Conservation (phyloP, 2,329 filamentous ascomycete genomes). For the Aspergillus caelatus region DNA sequence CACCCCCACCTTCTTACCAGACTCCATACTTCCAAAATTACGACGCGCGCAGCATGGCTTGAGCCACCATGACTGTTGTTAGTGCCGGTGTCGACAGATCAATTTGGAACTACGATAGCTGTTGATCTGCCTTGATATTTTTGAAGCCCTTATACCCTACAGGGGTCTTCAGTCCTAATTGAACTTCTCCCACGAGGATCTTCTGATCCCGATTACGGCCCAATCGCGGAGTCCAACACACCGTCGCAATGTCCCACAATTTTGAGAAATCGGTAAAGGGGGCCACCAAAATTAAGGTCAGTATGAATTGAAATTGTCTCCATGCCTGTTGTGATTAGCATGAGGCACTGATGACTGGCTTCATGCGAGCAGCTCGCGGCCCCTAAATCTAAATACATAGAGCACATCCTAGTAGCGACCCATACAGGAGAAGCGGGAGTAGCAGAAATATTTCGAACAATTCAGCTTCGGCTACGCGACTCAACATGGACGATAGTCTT, state of each 20-base stretch:
- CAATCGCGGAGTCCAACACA: slow-evolving; percentile 14
- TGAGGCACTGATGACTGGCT: slow-evolving; percentile 25
- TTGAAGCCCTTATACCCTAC: background rate
- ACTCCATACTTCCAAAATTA: slow-evolving; percentile 13
- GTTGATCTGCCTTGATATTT: slow-evolving; percentile 1
- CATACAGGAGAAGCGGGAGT: slow-evolving; percentile 93
- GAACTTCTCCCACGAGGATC: slow-evolving; percentile 10
- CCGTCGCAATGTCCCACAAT: slow-evolving; percentile 53
- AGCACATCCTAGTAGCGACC: slow-evolving; percentile 93
- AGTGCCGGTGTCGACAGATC: slow-evolving; percentile 27
- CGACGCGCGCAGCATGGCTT: slow-evolving; percentile 32
- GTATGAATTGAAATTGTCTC: slow-evolving; percentile 24
- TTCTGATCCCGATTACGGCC: slow-evolving; percentile 17
- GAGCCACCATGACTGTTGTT: slow-evolving; percentile 30
- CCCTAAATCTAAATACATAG: slow-evolving; percentile 98
- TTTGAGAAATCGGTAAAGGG: slow-evolving; percentile 99
- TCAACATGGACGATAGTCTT: slow-evolving; percentile 99
- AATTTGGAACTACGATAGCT: slow-evolving; percentile 20
- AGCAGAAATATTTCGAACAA: slow-evolving; percentile 89
- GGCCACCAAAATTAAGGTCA: slow-evolving; percentile 94
- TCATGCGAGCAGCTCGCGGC: slow-evolving; percentile 71
- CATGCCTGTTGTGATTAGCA: background rate
- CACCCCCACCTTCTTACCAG: slow-evolving; percentile 13
- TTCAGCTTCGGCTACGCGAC: slow-evolving; percentile 86
- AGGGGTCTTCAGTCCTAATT: background rate